phyloP scores from a whole-genome alignment of 495 filamentous ascomycete species.

The Aspergillus affinis region DNA sequence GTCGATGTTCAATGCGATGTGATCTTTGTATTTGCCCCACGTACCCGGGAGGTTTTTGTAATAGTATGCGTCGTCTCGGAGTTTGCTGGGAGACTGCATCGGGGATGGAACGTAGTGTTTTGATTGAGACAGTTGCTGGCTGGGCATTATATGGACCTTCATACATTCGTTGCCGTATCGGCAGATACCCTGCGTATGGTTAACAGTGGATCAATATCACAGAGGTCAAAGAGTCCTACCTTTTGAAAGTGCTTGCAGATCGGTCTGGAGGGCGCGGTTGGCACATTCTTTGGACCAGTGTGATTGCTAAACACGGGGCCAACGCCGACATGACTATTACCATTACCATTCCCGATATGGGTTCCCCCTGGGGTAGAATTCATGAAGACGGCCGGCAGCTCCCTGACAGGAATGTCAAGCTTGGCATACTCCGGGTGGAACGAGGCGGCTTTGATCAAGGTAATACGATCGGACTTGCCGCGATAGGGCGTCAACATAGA shows the following conservation, averaged over 20 bases:
- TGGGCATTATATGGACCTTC: background rate
- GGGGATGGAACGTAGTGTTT: background rate
- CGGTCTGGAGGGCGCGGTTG: slow-evolving; percentile 23
- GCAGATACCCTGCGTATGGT: background rate
- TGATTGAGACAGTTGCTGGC: background rate
- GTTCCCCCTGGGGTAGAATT: slow-evolving; percentile 28
- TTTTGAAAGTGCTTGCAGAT: slow-evolving; percentile 44
- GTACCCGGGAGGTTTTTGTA: background rate
- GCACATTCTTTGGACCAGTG: background rate
- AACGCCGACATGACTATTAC: background rate
- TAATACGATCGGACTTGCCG: slow-evolving; percentile 47
- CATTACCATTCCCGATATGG: slow-evolving; percentile 9
- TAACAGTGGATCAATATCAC: background rate
- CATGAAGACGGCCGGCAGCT: slow-evolving; percentile 47
- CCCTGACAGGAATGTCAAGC: slow-evolving; percentile 40
- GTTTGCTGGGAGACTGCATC: background rate
- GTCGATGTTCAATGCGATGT: background rate
- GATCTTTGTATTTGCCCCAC: background rate
- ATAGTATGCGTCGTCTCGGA: background rate
- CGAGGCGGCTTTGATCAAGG: slow-evolving; percentile 48
- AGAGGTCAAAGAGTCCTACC: slow-evolving; percentile 16
- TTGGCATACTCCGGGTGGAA: slow-evolving; percentile 39
- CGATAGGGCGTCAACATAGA: slow-evolving; percentile 54
- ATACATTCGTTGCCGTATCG: background rate
- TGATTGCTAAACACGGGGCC: background rate